Percentiles rank a stretch among this genome's conserved stretches.
phyloP scores from a whole-genome alignment of 441 rosid species.

The Arabidopsis lyrata region DNA sequence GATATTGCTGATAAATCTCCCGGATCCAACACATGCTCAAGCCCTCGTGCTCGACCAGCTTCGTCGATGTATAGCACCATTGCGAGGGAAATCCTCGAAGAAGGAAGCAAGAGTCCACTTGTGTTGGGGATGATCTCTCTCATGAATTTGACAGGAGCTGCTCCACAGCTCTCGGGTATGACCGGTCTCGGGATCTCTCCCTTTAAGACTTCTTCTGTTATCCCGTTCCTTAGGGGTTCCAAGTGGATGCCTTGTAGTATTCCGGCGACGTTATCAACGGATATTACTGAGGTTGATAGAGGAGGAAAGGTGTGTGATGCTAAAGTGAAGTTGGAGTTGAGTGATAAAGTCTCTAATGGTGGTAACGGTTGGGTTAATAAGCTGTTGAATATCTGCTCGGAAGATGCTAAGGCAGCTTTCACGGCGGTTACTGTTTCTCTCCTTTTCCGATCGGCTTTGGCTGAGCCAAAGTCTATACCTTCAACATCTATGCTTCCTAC shows the following conservation, averaged over 20 bases:
- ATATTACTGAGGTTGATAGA: slow-evolving; percentile 55
- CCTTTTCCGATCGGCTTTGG: slow-evolving; percentile 64
- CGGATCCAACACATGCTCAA: slow-evolving; percentile 31
- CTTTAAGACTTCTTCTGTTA: slow-evolving; percentile 62
- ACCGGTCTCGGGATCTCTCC: slow-evolving; percentile 62
- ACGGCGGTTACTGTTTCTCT: slow-evolving; percentile 84
- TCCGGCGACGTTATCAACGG: slow-evolving; percentile 44
- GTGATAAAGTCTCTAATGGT: slow-evolving; percentile 42
- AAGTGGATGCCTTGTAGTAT: slow-evolving; percentile 84
- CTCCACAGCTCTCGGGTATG: slow-evolving; percentile 43
- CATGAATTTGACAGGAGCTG: slow-evolving; percentile 60
- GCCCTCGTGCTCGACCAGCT: slow-evolving; percentile 32
- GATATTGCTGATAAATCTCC: slow-evolving; percentile 54
- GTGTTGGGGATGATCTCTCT: slow-evolving; percentile 61
- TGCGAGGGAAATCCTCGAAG: slow-evolving; percentile 58
- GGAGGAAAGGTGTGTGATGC: slow-evolving; percentile 48
- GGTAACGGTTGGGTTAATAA: slow-evolving; percentile 69
- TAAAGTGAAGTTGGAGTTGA: slow-evolving; percentile 49
- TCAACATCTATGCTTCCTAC: slow-evolving; percentile 74
- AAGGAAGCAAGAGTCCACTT: slow-evolving; percentile 54
- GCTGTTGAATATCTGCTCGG: slow-evolving; percentile 66
- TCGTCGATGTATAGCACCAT: slow-evolving; percentile 54
- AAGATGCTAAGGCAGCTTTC: slow-evolving; percentile 90
- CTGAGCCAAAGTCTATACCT: slow-evolving; percentile 74
- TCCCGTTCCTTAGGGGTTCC: slow-evolving; percentile 75